Evolutionary conservation across 768 basidiomycete species (phyloP), one percentile per base, ranked within the genome.

Genomic region (Tulasnella sp.): DNA sequence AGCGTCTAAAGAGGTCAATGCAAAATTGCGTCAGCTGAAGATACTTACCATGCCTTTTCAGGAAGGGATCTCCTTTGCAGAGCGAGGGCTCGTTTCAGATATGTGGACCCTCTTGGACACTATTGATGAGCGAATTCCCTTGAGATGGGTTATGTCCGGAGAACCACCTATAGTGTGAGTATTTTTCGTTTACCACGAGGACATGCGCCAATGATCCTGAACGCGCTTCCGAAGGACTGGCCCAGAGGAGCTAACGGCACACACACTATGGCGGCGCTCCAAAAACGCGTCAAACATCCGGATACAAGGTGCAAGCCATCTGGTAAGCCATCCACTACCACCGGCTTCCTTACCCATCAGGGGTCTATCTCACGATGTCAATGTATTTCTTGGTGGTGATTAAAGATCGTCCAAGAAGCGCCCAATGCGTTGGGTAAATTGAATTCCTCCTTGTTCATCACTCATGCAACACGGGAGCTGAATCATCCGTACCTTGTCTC

Each of bases 1-100:
- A 7, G 65, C 55, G 23, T 11, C 21, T 44, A 38, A 5, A 5
- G 34, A 38, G n/a, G n/a, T n/a, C n/a, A n/a, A n/a, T n/a, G n/a
- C n/a, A n/a, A n/a, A n/a, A n/a, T n/a, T n/a, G n/a, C n/a, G n/a
- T n/a, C n/a, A n/a, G n/a, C n/a, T n/a, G n/a, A n/a, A n/a, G n/a
- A n/a, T n/a, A n/a, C n/a, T n/a, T n/a, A n/a, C n/a, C n/a, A n/a
- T n/a, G n/a, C n/a, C n/a, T n/a, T n/a, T n/a, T n/a, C n/a, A 74
- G 64, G 88, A 90, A 70, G 83, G 79, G 1, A 68, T 78, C 2
- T 73, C 78, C 17, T 87, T 86, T 68, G 70, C 75, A 0, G 84
- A 84, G 54, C 67, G 65, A 5, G n/a, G 58, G 21, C 21, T 64
- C 3, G 1, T 70, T 67, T 51, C 75, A 30, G 74, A 71, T 45